Evolutionary conservation across 192 early-diverging fungal genomes (phyloP).

Genomic region (Dispira simplex): DNA sequence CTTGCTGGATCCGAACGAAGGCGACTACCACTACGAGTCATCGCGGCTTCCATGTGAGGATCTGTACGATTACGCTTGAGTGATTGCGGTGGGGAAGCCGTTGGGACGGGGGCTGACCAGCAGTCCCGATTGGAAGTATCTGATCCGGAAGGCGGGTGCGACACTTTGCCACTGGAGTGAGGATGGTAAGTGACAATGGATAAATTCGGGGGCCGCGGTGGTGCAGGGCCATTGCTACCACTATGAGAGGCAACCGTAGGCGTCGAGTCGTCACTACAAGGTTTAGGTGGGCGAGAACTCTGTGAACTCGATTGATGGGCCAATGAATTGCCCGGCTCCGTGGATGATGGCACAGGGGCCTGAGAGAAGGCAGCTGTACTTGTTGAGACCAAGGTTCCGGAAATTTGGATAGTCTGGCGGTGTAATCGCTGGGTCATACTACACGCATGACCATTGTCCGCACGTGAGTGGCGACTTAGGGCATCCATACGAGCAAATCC

Average conservation of each 20-base stretch:
- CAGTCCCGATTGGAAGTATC: background rate
- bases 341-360: too few relatives aligned
- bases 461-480: slow-evolving; percentile 52
- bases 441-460: slow-evolving; percentile 38
- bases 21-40: too few relatives aligned
- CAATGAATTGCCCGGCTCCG: background rate
- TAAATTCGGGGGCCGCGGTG: background rate
- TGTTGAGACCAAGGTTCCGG: too few relatives aligned
- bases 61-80: slow-evolving; percentile 1
- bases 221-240: background rate
- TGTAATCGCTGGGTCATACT: slow-evolving; percentile 13
- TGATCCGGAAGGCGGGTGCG: background rate
- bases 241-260: background rate
- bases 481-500: slow-evolving; percentile 73
- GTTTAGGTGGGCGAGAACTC: background rate
- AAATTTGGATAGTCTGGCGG: background rate
- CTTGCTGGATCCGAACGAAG: too few relatives aligned
- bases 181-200: background rate
- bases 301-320: background rate
- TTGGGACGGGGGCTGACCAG: slow-evolving; percentile 3
- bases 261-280: background rate
- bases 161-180: background rate
- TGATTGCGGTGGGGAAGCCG: background rate
- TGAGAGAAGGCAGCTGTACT: too few relatives aligned
- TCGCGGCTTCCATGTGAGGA: background rate